Base-by-base conservation (phyloP, 1,139 yeast species). In the Sporopachydermia cereana region DNA sequence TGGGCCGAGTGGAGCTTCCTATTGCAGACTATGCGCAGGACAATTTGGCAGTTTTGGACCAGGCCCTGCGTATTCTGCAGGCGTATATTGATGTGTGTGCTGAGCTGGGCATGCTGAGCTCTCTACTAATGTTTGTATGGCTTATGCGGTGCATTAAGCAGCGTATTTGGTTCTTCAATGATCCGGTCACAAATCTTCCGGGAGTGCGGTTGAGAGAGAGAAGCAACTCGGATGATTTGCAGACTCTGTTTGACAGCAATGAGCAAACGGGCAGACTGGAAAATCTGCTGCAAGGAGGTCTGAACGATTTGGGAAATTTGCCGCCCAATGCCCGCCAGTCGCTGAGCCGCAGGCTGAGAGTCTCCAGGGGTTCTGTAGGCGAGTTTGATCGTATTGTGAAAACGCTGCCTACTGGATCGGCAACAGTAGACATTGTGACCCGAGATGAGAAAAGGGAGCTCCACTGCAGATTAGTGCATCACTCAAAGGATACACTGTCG, bases 21-120 rank as follows among this genome's bases (percentile, higher is more conserved):
- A 85, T 93, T 57, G 93, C 95, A 1, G 99, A 91, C 68, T 93
- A 93, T 59, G 71, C 84, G 14, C 97, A 91, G 57, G 99, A 91
- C 62, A 88, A 96, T 0, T 77, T 88, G 20, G 82, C 97, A 0
- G 95, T 93, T 3, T 67, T 93, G 49, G 99, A 91, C 57, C 98
- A 91, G 64, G 78, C 95, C 3, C 69, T 93, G 56, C 95, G 98
- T 74, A 83, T 91, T 51, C 66, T 88, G 48, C 98, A 91, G 58
- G 96, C 97, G 0, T 84, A 76, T 53, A 81, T 91, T 49, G 98
- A 93, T 60, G 86, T 85, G 18, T 79, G 94, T 2, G 78, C 96
- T 1, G 96, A 91, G 54, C 58, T 80, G 57, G 96, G 96, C 0
- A 82, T 76, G 56, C 67, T 79, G 42, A 58, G 71, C 2, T 74